Base-by-base conservation (phyloP, 352 stramenopile genomes). In the Phytopythium aichiense region DNA sequence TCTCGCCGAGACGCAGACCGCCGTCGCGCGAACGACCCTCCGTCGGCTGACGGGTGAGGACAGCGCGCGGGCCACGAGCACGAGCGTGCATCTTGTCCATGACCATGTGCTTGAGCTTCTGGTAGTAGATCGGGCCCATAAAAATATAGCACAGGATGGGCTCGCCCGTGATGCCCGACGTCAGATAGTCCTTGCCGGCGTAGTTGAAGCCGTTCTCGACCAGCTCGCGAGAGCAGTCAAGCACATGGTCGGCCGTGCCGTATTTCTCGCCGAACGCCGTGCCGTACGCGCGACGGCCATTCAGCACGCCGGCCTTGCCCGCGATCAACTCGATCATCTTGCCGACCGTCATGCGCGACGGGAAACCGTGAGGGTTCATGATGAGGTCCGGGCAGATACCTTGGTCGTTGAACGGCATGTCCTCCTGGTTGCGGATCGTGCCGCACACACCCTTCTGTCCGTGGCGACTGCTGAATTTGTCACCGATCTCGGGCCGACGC, bases 51-150 rank as follows among this genome's bases (percentile, higher is more conserved):
- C 98, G 88, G 46, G 98, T 99, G 2, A 99, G 84, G 45, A 97
- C 88, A 4, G 96, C 97, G 28, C 96, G 88, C 37, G 97, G 97
- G 18, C 97, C 97, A 48, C 97, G 85, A 20, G 97, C 94, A 63
- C 98, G 88, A 22, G 98, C 97, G 74, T 99, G 98, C 88, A 99
- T 99, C 83, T 99, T 99, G 81, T 99, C 98, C 84, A 99, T 97
- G n/a, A 99, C 98, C 98, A 99, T 99, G 75, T 99, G 98, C 83
- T 99, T 99, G 20, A 99, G 85, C 75, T 99, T 99, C 76, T 99
- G 98, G 74, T 99, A 99, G 74, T 99, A 99, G 22, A 99, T 96
- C 28, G 98, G 98, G 1, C 98, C 98, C 67, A 98, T 98, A 72
- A 99, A 99, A 65, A 99, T 98, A 79, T 99, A 99, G 56, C 97